phyloP scores from a whole-genome alignment of 345 rosid genomes.

The Melaleuca quinquenervia region DNA sequence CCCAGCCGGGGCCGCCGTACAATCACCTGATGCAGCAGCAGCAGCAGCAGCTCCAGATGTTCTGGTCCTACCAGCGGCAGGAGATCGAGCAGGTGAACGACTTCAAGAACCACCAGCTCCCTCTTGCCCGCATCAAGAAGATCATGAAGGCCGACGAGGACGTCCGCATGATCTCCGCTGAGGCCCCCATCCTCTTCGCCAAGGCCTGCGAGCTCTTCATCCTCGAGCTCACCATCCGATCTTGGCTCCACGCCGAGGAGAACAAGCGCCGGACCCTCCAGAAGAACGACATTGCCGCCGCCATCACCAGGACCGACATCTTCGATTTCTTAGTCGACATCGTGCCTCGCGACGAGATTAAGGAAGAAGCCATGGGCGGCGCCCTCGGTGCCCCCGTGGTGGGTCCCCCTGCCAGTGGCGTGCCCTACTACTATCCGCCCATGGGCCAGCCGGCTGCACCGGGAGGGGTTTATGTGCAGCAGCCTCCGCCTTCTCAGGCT shows the following conservation, averaged over 20 bases:
- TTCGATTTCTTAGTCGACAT: conserved; percentile 89
- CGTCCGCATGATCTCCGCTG: conserved; percentile 97
- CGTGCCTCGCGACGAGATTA: conserved; percentile 84
- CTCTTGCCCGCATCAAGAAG: conserved; percentile 90
- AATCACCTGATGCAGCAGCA: conserved; percentile 88
- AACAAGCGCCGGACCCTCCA: conserved; percentile 87
- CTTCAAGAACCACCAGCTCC: conserved; percentile 96
- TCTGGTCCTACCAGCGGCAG: conserved; percentile 83
- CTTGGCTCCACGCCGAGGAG: conserved; percentile 98
- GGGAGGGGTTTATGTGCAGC: conserved; percentile 8
- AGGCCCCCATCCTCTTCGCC: conserved; percentile 84
- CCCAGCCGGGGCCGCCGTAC: conserved; percentile 38
- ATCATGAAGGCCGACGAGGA: conserved; percentile 99
- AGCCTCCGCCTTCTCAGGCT: conserved; percentile 84
- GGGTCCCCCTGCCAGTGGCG: conserved; percentile 64
- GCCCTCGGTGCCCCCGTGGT: not conserved
- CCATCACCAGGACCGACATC: conserved; percentile 81
- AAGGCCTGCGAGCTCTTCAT: conserved; percentile 97
- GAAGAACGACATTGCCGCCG: conserved; percentile 92
- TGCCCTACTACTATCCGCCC: conserved; percentile 81
- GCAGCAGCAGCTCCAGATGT: conserved; percentile 80
- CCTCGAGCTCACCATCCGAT: conserved; percentile 84
- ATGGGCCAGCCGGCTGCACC: conserved; percentile 57
- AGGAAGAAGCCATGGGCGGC: conserved; percentile 42
- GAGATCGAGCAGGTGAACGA: conserved; percentile 91